Evolutionary conservation across 2,329 filamentous ascomycete species (phyloP).

Genomic region (Trichoderma pleuroti): DNA sequence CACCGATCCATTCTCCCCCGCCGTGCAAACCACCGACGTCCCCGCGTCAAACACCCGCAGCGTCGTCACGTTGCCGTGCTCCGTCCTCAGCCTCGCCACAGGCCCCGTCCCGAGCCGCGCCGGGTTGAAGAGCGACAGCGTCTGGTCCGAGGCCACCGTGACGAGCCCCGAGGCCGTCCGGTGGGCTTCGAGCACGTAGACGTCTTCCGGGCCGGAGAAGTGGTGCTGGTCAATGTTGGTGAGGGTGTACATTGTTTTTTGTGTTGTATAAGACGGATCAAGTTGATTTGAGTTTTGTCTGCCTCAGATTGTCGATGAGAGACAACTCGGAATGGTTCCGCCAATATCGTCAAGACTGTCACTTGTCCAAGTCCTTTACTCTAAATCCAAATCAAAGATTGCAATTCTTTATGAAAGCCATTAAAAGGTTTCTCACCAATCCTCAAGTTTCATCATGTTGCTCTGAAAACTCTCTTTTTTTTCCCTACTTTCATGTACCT

Average conservation of each 20-base stretch:
- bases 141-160: conserved; percentile 67
- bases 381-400: background rate
- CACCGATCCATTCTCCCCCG: conserved; percentile 68
- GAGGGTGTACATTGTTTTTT: conserved; percentile 35
- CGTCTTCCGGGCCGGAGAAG: conserved; percentile 33
- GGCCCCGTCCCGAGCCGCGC: conserved; percentile 51
- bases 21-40: conserved; percentile 59
- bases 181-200: conserved; percentile 58
- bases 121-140: conserved; percentile 63
- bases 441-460: background rate
- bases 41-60: conserved; percentile 53
- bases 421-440: background rate
- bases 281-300: background rate
- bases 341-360: background rate
- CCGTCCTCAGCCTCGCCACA: conserved; percentile 45
- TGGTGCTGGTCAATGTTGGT: conserved; percentile 30
- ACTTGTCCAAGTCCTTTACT: background rate
- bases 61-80: conserved; percentile 62
- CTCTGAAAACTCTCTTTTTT: background rate
- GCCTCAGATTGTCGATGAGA: background rate
- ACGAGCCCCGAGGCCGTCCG: conserved; percentile 52
- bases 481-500: background rate
- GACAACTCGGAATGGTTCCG: background rate
- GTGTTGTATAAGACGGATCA: background rate
- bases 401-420: background rate